Evolutionary conservation across 352 stramenopile genomes (phyloP).

Genomic region (Globisporangium iwayamae): DNA sequence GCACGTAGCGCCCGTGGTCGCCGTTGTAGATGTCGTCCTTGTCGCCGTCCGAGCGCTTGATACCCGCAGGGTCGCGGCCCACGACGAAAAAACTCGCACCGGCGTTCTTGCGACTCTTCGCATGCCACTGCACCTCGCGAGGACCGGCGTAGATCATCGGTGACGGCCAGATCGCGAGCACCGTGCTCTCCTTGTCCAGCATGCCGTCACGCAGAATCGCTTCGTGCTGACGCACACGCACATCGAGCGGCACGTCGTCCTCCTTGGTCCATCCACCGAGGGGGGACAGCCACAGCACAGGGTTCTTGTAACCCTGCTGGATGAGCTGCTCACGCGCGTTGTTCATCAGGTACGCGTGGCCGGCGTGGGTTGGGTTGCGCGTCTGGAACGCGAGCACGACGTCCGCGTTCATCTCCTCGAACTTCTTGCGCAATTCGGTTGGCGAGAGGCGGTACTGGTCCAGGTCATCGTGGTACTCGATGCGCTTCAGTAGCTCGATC

Average conservation of each 20-base stretch:
- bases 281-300: constrained; percentile 96
- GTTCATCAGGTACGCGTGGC: constrained; percentile 98
- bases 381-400: constrained; percentile 98
- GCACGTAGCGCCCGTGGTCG: constrained; percentile 96
- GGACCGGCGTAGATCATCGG: constrained; percentile 99
- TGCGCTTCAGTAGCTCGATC: constrained; percentile 93
- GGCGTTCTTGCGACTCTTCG: constrained; percentile 95
- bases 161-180: constrained; percentile 98
- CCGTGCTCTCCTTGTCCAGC: constrained; percentile 95
- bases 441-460: constrained; percentile 96
- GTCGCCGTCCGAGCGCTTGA: constrained; percentile 94
- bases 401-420: constrained; percentile 94
- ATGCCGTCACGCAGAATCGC: constrained; percentile 90
- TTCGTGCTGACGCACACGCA: constrained; percentile 97
- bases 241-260: constrained; percentile 97
- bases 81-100: constrained; percentile 98
- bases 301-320: constrained; percentile 93
- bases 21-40: constrained; percentile 96
- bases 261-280: constrained; percentile 98
- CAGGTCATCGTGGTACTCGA: constrained; percentile 96
- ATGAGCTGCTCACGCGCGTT: constrained; percentile 94
- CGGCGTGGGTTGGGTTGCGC: constrained; percentile 96
- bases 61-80: constrained; percentile 95
- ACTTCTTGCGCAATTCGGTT: constrained; percentile 91
- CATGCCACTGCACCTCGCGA: constrained; percentile 98